Percentiles rank a stretch among this genome's conserved stretches.
These are phyloP conservation scores for Suillus paluster DNA, from an alignment of 768 basidiomycete genomes.

Conservation along the genomic window DNA sequence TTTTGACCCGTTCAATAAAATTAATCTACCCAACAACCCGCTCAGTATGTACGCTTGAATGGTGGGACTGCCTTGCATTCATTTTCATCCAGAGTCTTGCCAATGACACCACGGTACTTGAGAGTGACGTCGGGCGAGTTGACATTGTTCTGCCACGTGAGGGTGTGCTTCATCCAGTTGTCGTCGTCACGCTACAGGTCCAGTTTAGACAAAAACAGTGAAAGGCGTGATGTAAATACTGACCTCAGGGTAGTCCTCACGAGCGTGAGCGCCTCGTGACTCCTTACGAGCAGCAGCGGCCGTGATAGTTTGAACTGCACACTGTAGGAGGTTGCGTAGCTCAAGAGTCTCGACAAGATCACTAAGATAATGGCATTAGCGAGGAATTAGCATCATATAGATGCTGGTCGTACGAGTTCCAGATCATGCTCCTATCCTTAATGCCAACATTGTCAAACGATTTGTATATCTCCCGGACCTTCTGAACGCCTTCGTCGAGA, in stretches of 20 bases:
- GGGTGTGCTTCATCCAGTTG: slow-evolving; percentile 93
- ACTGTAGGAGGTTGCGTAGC: slow-evolving; percentile 93
- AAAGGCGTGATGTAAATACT: slow-evolving; percentile 23
- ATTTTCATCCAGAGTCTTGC: slow-evolving; percentile 87
- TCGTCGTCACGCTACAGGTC: slow-evolving; percentile 81
- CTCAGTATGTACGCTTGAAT: slow-evolving; percentile 93
- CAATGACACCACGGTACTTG: slow-evolving; percentile 87
- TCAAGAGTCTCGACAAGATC: slow-evolving; percentile 98
- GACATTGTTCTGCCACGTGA: slow-evolving; percentile 88
- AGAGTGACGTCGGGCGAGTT: slow-evolving; percentile 83
- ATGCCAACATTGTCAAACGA: slow-evolving; percentile 91
- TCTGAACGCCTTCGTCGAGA: slow-evolving; percentile 91
- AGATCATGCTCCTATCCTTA: slow-evolving; percentile 99
- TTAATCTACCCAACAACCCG: not conserved
- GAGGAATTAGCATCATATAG: slow-evolving; percentile 5
- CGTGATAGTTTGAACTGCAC: slow-evolving; percentile 94
- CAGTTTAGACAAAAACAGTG: slow-evolving; percentile 9
- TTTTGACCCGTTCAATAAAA: not conserved
- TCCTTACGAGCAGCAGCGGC: slow-evolving; percentile 94
- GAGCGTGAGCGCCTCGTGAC: slow-evolving; percentile 97
- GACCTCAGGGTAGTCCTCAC: slow-evolving; percentile 97
- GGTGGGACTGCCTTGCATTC: slow-evolving; percentile 98
- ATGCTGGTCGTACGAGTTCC: slow-evolving; percentile 85
- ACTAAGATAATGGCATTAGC: slow-evolving; percentile 43
- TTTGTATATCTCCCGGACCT: slow-evolving; percentile 84